Evolutionary conservation across 331 rosid species (phyloP).

Genomic region (Spiraea crenata): DNA sequence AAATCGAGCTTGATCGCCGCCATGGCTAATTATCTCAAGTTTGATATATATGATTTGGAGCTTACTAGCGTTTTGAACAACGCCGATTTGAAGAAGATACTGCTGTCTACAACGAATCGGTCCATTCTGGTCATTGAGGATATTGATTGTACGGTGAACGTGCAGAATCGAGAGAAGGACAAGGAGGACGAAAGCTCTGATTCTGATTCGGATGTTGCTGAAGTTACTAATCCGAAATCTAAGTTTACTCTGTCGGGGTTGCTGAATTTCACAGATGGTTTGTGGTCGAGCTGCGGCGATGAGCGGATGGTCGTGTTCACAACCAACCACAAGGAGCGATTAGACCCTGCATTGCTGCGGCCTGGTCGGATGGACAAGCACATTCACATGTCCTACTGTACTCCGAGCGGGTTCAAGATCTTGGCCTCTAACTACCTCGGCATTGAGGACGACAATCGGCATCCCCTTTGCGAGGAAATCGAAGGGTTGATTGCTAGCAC

Average conservation of each 20-base stretch:
- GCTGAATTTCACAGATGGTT: constrained; percentile 53
- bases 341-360: constrained; percentile 54
- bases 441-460: background rate
- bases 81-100: too few relatives aligned
- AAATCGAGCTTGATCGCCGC: constrained; percentile 30
- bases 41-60: constrained; percentile 1
- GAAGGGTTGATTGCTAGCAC: constrained; percentile 16
- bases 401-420: constrained; percentile 35
- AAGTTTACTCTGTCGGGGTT: constrained; percentile 41
- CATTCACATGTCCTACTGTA: constrained; percentile 53
- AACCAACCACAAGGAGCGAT: constrained; percentile 49
- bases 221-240: too few relatives aligned
- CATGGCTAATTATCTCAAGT: constrained; percentile 13
- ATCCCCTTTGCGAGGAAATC: constrained; percentile 29
- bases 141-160: too few relatives aligned
- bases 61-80: too few relatives aligned
- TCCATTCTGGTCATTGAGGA: too few relatives aligned
- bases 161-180: too few relatives aligned
- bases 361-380: constrained; percentile 68
- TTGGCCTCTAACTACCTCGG: constrained; percentile 47
- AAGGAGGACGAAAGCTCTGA: too few relatives aligned
- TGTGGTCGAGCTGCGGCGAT: constrained; percentile 64
- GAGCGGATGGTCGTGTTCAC: constrained; percentile 55
- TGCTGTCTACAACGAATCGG: too few relatives aligned
- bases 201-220: too few relatives aligned